Evolutionary conservation across 1,284 basidiomycete genomes (phyloP).

Genomic region (Erythrobasidium hasegawianum): DNA sequence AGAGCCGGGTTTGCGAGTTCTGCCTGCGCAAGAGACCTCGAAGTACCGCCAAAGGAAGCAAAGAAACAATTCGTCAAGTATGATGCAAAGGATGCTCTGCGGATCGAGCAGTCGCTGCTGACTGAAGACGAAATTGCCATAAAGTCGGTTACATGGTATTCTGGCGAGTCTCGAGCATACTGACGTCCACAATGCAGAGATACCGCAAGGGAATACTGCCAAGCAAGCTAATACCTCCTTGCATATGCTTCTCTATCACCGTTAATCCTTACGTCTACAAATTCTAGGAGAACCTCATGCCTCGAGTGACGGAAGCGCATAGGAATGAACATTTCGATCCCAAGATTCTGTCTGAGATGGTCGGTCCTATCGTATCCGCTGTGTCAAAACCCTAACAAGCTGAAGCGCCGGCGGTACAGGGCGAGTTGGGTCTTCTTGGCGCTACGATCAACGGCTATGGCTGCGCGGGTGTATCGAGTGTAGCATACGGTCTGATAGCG

Average conservation of each 20-base stretch:
- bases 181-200: conserved; percentile 56
- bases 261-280: too few relatives aligned
- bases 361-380: conserved; percentile 18
- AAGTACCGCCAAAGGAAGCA: conserved; percentile 20
- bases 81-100: conserved; percentile 42
- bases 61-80: conserved; percentile 38
- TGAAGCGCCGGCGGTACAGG: too few relatives aligned
- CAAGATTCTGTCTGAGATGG: conserved; percentile 76
- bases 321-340: conserved; percentile 82
- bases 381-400: too few relatives aligned
- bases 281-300: conserved; percentile 78
- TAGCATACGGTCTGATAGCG: conserved; percentile 85
- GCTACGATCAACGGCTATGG: conserved; percentile 90
- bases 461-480: conserved; percentile 69
- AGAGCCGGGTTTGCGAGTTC: conserved; percentile 13
- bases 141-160: conserved; percentile 63
- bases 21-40: not conserved
- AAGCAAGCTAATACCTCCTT: conserved; percentile 53
- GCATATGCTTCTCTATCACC: too few relatives aligned
- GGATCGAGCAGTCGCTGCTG: conserved; percentile 55
- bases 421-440: conserved; percentile 82
- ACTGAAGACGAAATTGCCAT: conserved; percentile 88
- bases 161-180: not conserved
- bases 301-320: conserved; percentile 80
- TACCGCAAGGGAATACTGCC: conserved; percentile 77